phyloP scores from a whole-genome alignment of 1,284 basidiomycete species.

The Ustilago crameri region DNA sequence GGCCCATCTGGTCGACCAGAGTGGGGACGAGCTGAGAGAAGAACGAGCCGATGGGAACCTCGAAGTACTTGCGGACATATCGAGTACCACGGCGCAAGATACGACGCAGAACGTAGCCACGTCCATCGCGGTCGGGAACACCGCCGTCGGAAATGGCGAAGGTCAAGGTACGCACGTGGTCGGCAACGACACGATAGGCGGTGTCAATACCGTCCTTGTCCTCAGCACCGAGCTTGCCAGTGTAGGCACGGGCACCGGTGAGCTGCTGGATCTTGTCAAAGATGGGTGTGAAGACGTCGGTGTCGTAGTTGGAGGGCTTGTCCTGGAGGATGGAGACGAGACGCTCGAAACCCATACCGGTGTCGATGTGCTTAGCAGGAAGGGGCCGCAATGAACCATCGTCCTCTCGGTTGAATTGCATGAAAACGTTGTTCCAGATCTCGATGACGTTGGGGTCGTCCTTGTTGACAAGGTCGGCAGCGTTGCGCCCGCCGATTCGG shows the following conservation, averaged over 20 bases:
- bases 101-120: slow-evolving; percentile 92
- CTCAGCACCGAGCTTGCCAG: slow-evolving; percentile 90
- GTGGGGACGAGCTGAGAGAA: slow-evolving; percentile 92
- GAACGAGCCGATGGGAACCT: slow-evolving; percentile 92
- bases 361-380: slow-evolving; percentile 95
- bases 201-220: slow-evolving; percentile 95
- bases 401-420: slow-evolving; percentile 95
- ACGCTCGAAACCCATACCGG: slow-evolving; percentile 98
- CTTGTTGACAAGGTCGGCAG: slow-evolving; percentile 88
- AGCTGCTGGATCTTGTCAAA: slow-evolving; percentile 88
- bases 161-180: slow-evolving; percentile 93
- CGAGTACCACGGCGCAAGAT: slow-evolving; percentile 91
- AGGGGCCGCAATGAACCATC: slow-evolving; percentile 83
- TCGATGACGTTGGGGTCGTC: slow-evolving; percentile 97
- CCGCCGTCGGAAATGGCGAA: slow-evolving; percentile 97
- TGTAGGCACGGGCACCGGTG: slow-evolving; percentile 86
- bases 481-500: slow-evolving; percentile 92
- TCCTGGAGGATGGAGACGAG: slow-evolving; percentile 93
- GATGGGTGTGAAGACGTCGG: slow-evolving; percentile 91
- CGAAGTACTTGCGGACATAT: slow-evolving; percentile 94
- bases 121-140: slow-evolving; percentile 92
- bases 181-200: slow-evolving; percentile 95
- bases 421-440: slow-evolving; percentile 99
- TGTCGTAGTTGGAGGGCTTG: slow-evolving; percentile 95
- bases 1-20: slow-evolving; percentile 87